phyloP scores from a whole-genome alignment of 495 filamentous ascomycete species.

The Penicillium bialowiezense region DNA sequence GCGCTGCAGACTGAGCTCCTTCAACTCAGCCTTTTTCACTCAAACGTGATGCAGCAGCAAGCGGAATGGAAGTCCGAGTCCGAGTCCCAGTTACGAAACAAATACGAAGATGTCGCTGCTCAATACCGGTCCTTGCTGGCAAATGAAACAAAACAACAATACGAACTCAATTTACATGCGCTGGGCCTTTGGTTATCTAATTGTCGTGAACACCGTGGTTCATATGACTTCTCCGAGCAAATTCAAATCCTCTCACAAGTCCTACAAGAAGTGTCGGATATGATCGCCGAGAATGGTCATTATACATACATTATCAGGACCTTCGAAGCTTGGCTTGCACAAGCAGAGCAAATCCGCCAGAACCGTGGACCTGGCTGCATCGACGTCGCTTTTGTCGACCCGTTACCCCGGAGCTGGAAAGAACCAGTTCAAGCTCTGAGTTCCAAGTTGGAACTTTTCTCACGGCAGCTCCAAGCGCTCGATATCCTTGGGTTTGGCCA shows the following conservation, averaged over 20 bases:
- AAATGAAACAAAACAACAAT: conserved; percentile 38
- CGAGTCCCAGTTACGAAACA: conserved; percentile 31
- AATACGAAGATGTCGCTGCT: conserved; percentile 37
- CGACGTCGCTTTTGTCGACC: conserved; percentile 38
- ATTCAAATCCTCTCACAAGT: conserved; percentile 43
- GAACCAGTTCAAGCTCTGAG: conserved; percentile 35
- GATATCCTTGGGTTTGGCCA: conserved; percentile 38
- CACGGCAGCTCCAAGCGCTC: conserved; percentile 35
- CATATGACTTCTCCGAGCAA: conserved; percentile 34
- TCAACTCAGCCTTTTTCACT: conserved; percentile 68
- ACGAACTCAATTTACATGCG: conserved; percentile 38
- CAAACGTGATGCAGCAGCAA: conserved; percentile 31
- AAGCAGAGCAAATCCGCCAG: conserved; percentile 30
- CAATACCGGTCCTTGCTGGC: conserved; percentile 32
- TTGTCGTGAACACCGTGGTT: conserved; percentile 26
- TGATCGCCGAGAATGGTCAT: conserved; percentile 25
- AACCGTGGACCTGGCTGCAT: conserved; percentile 14
- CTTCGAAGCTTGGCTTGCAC: conserved; percentile 48
- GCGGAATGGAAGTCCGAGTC: conserved; percentile 36
- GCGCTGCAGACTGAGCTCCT: conserved; percentile 69
- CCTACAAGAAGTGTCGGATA: conserved; percentile 40
- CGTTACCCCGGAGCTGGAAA: conserved; percentile 42
- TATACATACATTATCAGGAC: conserved; percentile 30
- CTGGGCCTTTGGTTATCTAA: conserved; percentile 39
- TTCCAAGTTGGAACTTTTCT: conserved; percentile 39